A percentile compares a stretch with the other conserved stretches of the same genome.
Conservation (phyloP, 1,284 basidiomycete genomes). For the Moesziomyces aphidis region DNA sequence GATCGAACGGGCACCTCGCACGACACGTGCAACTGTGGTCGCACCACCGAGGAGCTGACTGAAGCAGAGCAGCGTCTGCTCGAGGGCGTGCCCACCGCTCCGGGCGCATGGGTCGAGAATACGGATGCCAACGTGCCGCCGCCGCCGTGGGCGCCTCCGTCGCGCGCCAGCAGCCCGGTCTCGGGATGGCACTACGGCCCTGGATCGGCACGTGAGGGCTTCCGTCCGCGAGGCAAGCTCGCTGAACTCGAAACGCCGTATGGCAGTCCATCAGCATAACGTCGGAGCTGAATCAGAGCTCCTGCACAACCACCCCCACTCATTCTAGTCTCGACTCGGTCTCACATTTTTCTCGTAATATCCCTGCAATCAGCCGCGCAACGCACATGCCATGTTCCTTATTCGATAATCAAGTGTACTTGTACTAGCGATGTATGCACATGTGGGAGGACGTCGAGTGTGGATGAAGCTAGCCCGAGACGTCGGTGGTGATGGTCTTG, state of each 20-base stretch:
- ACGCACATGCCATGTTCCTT: not conserved
- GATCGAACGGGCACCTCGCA: constrained; percentile 59
- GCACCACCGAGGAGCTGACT: constrained; percentile 57
- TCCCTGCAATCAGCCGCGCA: not conserved
- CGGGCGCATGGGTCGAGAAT: constrained; percentile 58
- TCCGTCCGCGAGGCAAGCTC: constrained; percentile 42
- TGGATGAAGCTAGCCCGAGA: constrained; percentile 1
- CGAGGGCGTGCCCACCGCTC: constrained; percentile 64
- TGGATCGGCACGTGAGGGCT: constrained; percentile 33
- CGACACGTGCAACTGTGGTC: constrained; percentile 63
- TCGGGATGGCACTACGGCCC: constrained; percentile 39
- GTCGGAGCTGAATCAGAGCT: not conserved
- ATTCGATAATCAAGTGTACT: not conserved
- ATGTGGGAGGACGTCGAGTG: not conserved
- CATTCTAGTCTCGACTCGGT: not conserved
- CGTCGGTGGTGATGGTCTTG: constrained; percentile 38
- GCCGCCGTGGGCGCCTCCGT: constrained; percentile 63
- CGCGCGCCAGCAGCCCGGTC: constrained; percentile 54
- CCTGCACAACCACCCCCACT: not conserved
- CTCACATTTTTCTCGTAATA: not conserved
- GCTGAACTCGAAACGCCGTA: constrained; percentile 43
- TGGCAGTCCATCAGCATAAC: constrained; percentile 25
- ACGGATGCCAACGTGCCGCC: constrained; percentile 38
- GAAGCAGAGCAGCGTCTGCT: constrained; percentile 62
- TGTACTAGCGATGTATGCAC: not conserved